Evolutionary conservation across 805 yeast genomes (phyloP).

Genomic region (Candida parachauliodes): DNA sequence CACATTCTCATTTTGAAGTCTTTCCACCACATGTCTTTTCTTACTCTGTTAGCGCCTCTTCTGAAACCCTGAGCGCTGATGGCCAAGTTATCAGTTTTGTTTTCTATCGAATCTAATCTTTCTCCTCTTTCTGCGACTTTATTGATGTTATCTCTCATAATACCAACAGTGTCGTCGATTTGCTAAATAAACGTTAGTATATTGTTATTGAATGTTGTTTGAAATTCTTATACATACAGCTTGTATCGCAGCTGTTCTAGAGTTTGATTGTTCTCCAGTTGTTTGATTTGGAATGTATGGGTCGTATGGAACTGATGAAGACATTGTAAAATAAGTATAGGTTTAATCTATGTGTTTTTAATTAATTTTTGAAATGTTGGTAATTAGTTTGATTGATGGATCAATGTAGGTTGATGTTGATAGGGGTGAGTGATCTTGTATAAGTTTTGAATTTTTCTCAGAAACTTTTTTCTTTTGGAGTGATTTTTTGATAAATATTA

Average conservation of each 20-base stretch:
- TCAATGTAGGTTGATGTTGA: too few species aligned
- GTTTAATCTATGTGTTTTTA: neutral
- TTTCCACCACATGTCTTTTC: constrained; percentile 99
- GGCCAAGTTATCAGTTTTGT: constrained; percentile 89
- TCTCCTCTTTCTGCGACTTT: constrained; percentile 95
- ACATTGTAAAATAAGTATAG: constrained; percentile 40
- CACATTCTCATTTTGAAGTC: constrained; percentile 96
- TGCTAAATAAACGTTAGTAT: constrained; percentile 46
- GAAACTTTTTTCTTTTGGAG: too few species aligned
- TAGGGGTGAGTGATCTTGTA: neutral
- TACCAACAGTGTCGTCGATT: constrained; percentile 93
- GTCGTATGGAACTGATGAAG: constrained; percentile 79
- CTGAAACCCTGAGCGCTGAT: constrained; percentile 92
- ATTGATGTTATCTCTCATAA: constrained; percentile 95
- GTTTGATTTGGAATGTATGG: constrained; percentile 73
- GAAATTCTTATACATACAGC: constrained; percentile 48
- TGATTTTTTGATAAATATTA: too few species aligned
- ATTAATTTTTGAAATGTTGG: too few species aligned
- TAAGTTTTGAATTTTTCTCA: neutral
- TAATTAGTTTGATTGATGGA: too few species aligned
- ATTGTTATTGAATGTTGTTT: neutral
- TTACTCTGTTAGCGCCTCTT: constrained; percentile 93
- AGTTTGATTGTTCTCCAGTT: constrained; percentile 47
- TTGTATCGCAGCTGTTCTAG: constrained; percentile 78
- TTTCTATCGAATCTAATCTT: constrained; percentile 85